Evolutionary conservation across 345 rosid genomes (phyloP).

Genomic region (Kandelia obovata): DNA sequence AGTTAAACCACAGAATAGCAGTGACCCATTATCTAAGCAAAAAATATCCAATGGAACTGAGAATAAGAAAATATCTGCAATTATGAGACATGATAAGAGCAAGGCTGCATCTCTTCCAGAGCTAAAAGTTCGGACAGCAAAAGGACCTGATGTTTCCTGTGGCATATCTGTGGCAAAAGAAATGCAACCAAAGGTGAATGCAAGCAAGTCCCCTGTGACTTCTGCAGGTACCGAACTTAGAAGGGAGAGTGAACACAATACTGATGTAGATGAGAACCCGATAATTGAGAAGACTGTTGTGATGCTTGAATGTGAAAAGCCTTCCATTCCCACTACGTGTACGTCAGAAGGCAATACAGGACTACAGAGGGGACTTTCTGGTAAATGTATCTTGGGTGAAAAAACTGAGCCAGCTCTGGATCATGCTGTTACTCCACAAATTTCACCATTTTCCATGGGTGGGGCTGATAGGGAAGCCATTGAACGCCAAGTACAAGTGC

Average conservation of each 20-base stretch:
- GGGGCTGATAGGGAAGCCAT: constrained; percentile 32
- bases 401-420: constrained; percentile 32
- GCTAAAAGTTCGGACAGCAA: constrained; percentile 53
- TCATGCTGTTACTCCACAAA: constrained; percentile 27
- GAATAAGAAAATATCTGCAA: constrained; percentile 73
- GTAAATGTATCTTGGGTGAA: constrained; percentile 12
- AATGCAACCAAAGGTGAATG: constrained; percentile 27
- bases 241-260: constrained; percentile 30
- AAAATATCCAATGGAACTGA: constrained; percentile 49
- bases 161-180: constrained; percentile 37
- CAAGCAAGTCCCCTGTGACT: constrained; percentile 28
- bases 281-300: constrained; percentile 70
- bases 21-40: constrained; percentile 33
- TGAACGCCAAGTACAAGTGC: constrained; percentile 28
- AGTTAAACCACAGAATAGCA: constrained; percentile 43
- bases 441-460: constrained; percentile 27
- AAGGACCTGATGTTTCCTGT: constrained; percentile 32
- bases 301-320: constrained; percentile 58
- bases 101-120: constrained; percentile 79
- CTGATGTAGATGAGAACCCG: constrained; percentile 53
- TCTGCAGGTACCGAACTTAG: constrained; percentile 32
- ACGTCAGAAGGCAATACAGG: constrained; percentile 35
- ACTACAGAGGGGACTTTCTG: constrained; percentile 24
- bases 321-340: constrained; percentile 29
- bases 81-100: constrained; percentile 69